phyloP scores from a whole-genome alignment of 495 filamentous ascomycete genomes.

The Talaromyces borbonicus region DNA sequence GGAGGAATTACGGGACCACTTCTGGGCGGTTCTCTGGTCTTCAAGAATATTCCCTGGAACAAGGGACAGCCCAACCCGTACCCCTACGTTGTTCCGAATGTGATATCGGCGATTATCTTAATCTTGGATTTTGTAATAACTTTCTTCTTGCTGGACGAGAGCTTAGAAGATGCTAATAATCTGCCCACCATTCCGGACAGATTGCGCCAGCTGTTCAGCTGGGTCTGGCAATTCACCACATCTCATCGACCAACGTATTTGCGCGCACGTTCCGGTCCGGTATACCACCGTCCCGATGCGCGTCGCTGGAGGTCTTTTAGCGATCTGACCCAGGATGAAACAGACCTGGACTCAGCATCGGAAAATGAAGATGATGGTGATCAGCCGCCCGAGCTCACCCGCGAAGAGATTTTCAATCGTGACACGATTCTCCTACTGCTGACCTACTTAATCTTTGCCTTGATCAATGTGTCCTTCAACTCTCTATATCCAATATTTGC shows the following conservation, averaged over 20 bases:
- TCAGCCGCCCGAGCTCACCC: constrained; percentile 27
- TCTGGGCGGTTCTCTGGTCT: constrained; percentile 74
- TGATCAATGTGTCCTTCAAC: constrained; percentile 83
- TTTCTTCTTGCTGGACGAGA: constrained; percentile 76
- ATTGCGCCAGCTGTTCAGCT: constrained; percentile 49
- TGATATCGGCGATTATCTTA: constrained; percentile 62
- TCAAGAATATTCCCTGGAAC: constrained; percentile 43
- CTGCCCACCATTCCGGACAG: constrained; percentile 51
- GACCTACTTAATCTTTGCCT: constrained; percentile 80
- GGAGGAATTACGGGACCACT: constrained; percentile 89
- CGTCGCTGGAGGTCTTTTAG: constrained; percentile 10
- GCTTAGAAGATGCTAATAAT: constrained; percentile 60
- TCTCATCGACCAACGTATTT: constrained; percentile 52
- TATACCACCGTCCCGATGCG: constrained; percentile 9
- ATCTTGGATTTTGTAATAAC: constrained; percentile 62
- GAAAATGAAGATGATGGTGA: constrained; percentile 28
- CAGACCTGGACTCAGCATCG: constrained; percentile 33
- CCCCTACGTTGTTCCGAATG: constrained; percentile 79
- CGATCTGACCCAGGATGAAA: constrained; percentile 26
- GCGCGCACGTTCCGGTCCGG: constrained; percentile 16
- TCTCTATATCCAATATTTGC: constrained; percentile 88
- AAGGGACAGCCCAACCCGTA: constrained; percentile 47
- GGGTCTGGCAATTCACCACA: constrained; percentile 67
- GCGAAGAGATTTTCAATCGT: constrained; percentile 54
- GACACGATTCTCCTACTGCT: constrained; percentile 71